These are phyloP conservation scores for Fusarium hainanense DNA, from an alignment of 2,329 filamentous ascomycete genomes.

Conservation along the genomic window DNA sequence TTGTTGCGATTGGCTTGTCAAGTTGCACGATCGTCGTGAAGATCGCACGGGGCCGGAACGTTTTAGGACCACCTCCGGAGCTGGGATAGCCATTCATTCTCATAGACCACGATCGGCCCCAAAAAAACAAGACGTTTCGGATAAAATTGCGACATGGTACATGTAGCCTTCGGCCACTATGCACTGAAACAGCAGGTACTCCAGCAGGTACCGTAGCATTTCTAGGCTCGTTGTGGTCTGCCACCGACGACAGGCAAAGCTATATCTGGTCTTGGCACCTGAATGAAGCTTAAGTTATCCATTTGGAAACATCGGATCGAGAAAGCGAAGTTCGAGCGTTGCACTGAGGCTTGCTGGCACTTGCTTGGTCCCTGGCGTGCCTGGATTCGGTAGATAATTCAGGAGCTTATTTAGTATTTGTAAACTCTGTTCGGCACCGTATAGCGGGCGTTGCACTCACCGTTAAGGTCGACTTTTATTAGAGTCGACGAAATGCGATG, in stretches of 20 bases:
- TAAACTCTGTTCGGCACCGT: conserved; percentile 23
- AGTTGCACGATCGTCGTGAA: conserved; percentile 44
- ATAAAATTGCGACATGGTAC: conserved; percentile 23
- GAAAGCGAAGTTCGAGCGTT: conserved; percentile 10
- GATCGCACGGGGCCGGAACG: conserved; percentile 45
- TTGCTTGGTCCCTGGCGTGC: conserved; percentile 35
- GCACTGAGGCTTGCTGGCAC: conserved; percentile 32
- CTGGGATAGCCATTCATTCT: conserved; percentile 36
- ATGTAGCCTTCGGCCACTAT: conserved; percentile 22
- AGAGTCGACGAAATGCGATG: conserved; percentile 13
- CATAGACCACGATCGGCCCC: conserved; percentile 33
- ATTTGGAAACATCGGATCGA: conserved; percentile 15
- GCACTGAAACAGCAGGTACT: conserved; percentile 34
- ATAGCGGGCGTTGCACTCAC: conserved; percentile 17
- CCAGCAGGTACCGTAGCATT: conserved; percentile 29
- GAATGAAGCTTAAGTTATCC: conserved; percentile 31
- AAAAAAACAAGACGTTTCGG: conserved; percentile 20
- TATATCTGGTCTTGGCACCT: conserved; percentile 33
- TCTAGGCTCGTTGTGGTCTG: conserved; percentile 30
- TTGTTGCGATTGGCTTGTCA: conserved; percentile 52
- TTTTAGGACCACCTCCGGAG: conserved; percentile 43
- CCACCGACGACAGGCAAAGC: conserved; percentile 34
- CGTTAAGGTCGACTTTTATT: conserved; percentile 38
- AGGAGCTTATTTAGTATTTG: conserved; percentile 16
- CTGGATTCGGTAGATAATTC: conserved; percentile 35